These are phyloP conservation scores for Myxozyma vanderwaltii DNA, from an alignment of 805 yeast genomes.

Conservation along the genomic window DNA sequence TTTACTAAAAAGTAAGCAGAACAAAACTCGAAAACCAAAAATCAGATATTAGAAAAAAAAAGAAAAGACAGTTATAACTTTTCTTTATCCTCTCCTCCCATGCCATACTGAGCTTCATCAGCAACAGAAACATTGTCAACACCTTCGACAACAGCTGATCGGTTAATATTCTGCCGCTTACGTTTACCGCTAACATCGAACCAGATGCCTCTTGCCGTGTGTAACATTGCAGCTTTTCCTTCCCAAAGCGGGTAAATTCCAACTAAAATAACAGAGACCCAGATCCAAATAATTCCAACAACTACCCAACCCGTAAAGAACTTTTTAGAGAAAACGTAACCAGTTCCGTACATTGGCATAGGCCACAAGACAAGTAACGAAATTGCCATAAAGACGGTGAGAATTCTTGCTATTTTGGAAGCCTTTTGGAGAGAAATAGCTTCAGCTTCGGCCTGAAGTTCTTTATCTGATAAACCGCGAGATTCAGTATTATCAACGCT, in stretches of 20 bases:
- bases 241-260: slow-evolving; percentile 50
- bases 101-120: slow-evolving; percentile 6
- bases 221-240: slow-evolving; percentile 50
- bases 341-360: slow-evolving; percentile 81
- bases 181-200: slow-evolving; percentile 18
- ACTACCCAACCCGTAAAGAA: slow-evolving; percentile 85
- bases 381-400: slow-evolving; percentile 46
- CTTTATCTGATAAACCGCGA: not conserved
- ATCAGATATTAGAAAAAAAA: too few species aligned
- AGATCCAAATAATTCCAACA: slow-evolving; percentile 69
- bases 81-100: slow-evolving; percentile 3
- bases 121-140: not conserved
- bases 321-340: slow-evolving; percentile 65
- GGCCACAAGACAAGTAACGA: slow-evolving; percentile 75
- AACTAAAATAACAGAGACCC: slow-evolving; percentile 30
- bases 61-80: slow-evolving; percentile 1
- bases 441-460: slow-evolving; percentile 12
- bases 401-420: slow-evolving; percentile 30
- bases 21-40: too few species aligned
- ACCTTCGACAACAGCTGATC: slow-evolving; percentile 8
- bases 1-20: too few species aligned
- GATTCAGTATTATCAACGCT: not conserved
- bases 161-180: not conserved
- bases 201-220: slow-evolving; percentile 28
- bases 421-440: slow-evolving; percentile 10